Conservation (phyloP, 2,329 filamentous ascomycete genomes). For the Pseudogymnoascus sp. region DNA sequence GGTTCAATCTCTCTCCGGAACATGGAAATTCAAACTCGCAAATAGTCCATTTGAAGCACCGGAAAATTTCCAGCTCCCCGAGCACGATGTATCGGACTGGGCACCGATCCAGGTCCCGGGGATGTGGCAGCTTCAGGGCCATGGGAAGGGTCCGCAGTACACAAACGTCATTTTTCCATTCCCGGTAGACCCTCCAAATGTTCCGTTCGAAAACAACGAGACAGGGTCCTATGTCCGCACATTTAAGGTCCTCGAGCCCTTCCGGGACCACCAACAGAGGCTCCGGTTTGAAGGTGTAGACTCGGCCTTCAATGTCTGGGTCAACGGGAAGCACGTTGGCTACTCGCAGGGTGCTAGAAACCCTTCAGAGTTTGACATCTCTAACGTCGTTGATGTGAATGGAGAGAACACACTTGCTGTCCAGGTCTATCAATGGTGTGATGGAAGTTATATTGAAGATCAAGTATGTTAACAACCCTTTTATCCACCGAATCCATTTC, state of each 20-base stretch:
- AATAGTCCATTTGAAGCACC: constrained; percentile 25
- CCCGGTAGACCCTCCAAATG: constrained; percentile 45
- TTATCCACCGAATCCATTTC: not conserved
- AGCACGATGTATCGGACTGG: constrained; percentile 34
- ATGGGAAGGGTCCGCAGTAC: constrained; percentile 44
- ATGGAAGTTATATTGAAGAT: constrained; percentile 51
- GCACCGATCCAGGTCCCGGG: constrained; percentile 43
- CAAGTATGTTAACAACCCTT: constrained; percentile 26
- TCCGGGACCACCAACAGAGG: constrained; percentile 37
- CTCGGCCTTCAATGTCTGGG: constrained; percentile 48
- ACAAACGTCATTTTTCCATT: constrained; percentile 49
- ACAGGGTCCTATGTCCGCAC: constrained; percentile 45
- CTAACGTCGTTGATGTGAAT: constrained; percentile 30
- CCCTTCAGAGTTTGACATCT: constrained; percentile 51
- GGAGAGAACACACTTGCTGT: constrained; percentile 35
- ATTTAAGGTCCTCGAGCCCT: constrained; percentile 39
- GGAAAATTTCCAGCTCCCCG: constrained; percentile 16
- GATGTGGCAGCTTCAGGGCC: constrained; percentile 51
- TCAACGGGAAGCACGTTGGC: constrained; percentile 48
- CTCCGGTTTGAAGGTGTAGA: constrained; percentile 53
- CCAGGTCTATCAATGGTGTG: constrained; percentile 49
- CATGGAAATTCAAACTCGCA: constrained; percentile 24
- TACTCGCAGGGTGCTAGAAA: constrained; percentile 52
- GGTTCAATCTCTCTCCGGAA: constrained; percentile 27
- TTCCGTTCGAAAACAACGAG: constrained; percentile 44